Evolutionary conservation across 345 rosid genomes (phyloP), one percentile per base, ranked within the genome.

Genomic region (Cardiospermum halicacabum): DNA sequence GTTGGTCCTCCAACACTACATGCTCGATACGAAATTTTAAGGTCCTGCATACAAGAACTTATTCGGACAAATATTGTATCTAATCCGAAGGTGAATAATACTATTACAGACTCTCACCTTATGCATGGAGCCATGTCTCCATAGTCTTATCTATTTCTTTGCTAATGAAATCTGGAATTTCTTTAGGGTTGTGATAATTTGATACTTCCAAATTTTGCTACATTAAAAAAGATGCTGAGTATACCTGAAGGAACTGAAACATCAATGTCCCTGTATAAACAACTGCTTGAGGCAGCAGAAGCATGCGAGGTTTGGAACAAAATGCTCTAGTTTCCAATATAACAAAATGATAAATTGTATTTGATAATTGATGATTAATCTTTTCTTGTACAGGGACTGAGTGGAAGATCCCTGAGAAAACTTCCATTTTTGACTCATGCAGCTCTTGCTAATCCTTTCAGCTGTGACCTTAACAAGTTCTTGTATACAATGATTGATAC

Each of bases 1-100:
- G 87, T 94, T 62, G 97, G 97, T 64, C 97, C 99, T 67, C 97
- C 99, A 73, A 87, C 86, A 69, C 81, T 89, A 77, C 85, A 84
- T 74, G 99, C 96, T 71, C 95, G 99, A 64, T 91, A 87, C 54
- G 96, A 89, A 74, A 94, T 91, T 70, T 74, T 94, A 56, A 83
- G 90, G 63, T 89, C 97, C 56, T 91, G 96, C 74, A 68, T 89
- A 76, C 89, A 84, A 61, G 97, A 94, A 74, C 87, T 94, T 57
- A 55, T 84, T 12, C 77, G 93, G 53, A 81, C 82, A 27, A 88
- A 84, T 78, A 85, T 94, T 61, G 24, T 94, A 77, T 72, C 90
- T 69, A 74, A 75, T 64, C 72, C 75, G 72, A 86, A 83, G 96
- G 97, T 91, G 12, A 43, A 48, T 24, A 49, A 67, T 19, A 47